Conservation (phyloP, 2,329 filamentous ascomycete species). For the Penicillium sp. region DNA sequence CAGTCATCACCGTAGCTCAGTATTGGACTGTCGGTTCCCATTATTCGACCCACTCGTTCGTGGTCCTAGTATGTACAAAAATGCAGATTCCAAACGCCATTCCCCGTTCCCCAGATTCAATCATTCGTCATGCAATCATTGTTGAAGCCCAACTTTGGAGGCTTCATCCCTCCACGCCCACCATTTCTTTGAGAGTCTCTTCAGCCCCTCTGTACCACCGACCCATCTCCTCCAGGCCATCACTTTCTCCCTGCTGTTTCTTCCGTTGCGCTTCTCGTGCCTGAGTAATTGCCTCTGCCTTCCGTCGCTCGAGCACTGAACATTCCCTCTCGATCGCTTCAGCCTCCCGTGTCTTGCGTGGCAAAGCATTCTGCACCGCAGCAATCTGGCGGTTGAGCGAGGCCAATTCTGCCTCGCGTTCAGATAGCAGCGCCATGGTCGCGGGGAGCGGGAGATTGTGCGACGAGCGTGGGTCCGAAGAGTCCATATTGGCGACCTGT, state of each 20-base stretch:
- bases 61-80: constrained; percentile 13
- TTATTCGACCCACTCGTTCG: too few species aligned
- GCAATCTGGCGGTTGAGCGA: constrained; percentile 44
- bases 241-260: constrained; percentile 46
- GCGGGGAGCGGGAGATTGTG: constrained; percentile 42
- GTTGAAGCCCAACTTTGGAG: constrained; percentile 1
- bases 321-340: constrained; percentile 48
- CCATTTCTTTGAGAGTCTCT: constrained; percentile 40
- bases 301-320: constrained; percentile 44
- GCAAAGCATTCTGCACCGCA: constrained; percentile 44
- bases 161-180: constrained; percentile 31
- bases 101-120: constrained; percentile 6
- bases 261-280: constrained; percentile 47
- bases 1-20: constrained; percentile 1
- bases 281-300: constrained; percentile 44
- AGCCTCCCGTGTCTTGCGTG: constrained; percentile 44
- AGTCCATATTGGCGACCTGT: constrained; percentile 62
- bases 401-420: constrained; percentile 42
- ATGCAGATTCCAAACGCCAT: constrained; percentile 28
- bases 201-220: constrained; percentile 47
- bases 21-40: too few species aligned
- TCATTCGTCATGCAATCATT: constrained; percentile 25
- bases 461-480: constrained; percentile 43
- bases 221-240: constrained; percentile 47
- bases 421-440: constrained; percentile 40